Conservation (phyloP, 352 stramenopile species). For the Pythium brassicae region DNA sequence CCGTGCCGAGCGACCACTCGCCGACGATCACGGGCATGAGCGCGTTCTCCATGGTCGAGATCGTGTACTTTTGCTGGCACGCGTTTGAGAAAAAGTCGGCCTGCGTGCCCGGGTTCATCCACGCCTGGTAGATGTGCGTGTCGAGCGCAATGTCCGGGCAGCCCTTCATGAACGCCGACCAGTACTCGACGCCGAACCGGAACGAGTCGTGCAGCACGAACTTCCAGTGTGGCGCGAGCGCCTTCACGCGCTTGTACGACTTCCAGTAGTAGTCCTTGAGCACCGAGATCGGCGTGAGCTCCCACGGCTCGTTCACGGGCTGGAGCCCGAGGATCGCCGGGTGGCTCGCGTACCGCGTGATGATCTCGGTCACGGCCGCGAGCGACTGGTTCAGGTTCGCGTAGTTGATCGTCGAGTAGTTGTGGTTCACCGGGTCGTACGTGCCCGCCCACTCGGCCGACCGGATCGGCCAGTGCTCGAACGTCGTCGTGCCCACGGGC, state of each 20-base stretch:
- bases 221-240: constrained; percentile 91
- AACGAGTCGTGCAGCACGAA: constrained; percentile 97
- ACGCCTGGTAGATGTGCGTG: constrained; percentile 95
- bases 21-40: constrained; percentile 94
- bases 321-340: constrained; percentile 89
- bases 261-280: constrained; percentile 97
- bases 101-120: constrained; percentile 60
- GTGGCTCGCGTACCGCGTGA: constrained; percentile 86
- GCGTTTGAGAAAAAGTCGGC: constrained; percentile 88
- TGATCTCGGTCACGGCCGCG: constrained; percentile 85
- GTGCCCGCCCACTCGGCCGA: constrained; percentile 88
- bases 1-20: constrained; percentile 90
- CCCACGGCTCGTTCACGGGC: constrained; percentile 95
- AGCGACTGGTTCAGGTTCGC: constrained; percentile 91
- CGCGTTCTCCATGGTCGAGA: constrained; percentile 88
- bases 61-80: constrained; percentile 84
- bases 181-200: constrained; percentile 79
- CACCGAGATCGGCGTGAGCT: constrained; percentile 90
- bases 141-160: constrained; percentile 93
- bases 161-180: constrained; percentile 65
- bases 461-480: constrained; percentile 92
- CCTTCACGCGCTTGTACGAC: constrained; percentile 93
- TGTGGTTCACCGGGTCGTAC: constrained; percentile 81
- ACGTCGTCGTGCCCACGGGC: constrained; percentile 82
- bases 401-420: constrained; percentile 91